Evolutionary conservation across 495 filamentous ascomycete genomes (phyloP).

Genomic region (Aspergillus heteromorphus): DNA sequence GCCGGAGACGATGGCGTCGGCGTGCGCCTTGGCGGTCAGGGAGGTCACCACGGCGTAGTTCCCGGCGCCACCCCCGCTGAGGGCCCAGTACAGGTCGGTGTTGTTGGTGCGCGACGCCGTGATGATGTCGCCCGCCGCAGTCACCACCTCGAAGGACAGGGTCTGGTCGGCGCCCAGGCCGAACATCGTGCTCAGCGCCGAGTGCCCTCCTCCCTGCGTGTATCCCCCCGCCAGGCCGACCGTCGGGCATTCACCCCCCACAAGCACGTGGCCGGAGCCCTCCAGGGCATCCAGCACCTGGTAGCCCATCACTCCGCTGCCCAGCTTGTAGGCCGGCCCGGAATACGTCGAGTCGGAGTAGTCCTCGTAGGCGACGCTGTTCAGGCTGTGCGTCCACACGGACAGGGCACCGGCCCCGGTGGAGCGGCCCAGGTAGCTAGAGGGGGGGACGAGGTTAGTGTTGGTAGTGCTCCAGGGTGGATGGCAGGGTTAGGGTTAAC

Average conservation of each 20-base stretch:
- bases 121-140: constrained; percentile 45
- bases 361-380: constrained; percentile 35
- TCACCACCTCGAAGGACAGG: constrained; percentile 59
- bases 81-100: constrained; percentile 62
- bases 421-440: constrained; percentile 51
- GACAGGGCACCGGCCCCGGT: constrained; percentile 52
- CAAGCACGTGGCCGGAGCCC: constrained; percentile 23
- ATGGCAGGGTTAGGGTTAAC: not conserved
- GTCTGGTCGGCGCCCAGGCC: constrained; percentile 62
- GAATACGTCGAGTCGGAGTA: constrained; percentile 38
- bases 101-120: constrained; percentile 50
- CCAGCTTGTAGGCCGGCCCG: constrained; percentile 52
- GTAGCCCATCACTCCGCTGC: constrained; percentile 47
- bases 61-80: constrained; percentile 60
- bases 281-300: constrained; percentile 46
- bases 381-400: constrained; percentile 56
- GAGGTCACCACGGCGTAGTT: constrained; percentile 59
- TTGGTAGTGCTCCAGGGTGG: not conserved
- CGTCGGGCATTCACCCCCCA: constrained; percentile 35
- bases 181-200: constrained; percentile 44
- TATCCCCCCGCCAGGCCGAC: constrained; percentile 52
- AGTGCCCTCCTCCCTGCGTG: constrained; percentile 59
- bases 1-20: constrained; percentile 32
- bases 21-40: constrained; percentile 42
- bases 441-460: not conserved